phyloP scores from a whole-genome alignment of 768 basidiomycete genomes.

The Mycena rosella region DNA sequence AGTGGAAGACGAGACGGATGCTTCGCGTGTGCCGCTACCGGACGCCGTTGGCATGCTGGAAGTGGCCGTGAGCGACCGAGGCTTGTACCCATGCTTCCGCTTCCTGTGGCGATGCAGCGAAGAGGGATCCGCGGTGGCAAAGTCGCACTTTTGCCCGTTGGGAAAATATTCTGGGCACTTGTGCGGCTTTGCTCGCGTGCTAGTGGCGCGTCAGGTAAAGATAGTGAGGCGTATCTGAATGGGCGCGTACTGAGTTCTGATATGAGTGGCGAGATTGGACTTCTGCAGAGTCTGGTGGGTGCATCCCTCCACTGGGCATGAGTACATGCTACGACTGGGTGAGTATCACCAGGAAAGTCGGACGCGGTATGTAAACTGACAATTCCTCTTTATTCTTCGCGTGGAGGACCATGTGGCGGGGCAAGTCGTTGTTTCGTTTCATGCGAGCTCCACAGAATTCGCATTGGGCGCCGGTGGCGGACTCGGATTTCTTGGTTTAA shows the following conservation, averaged over 20 bases:
- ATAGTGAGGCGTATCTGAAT: too few species aligned
- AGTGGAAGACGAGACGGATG: constrained; percentile 15
- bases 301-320: constrained; percentile 28
- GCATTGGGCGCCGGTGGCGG: constrained; percentile 8
- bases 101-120: constrained; percentile 31
- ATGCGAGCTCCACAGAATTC: constrained; percentile 12
- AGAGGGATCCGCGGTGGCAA: constrained; percentile 27
- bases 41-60: constrained; percentile 12
- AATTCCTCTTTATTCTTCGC: constrained; percentile 28
- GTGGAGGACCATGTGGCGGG: constrained; percentile 26
- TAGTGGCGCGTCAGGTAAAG: background rate
- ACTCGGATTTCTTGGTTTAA: background rate
- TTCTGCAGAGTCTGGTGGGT: constrained; percentile 29
- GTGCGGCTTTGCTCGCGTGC: constrained; percentile 19
- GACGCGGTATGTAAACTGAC: constrained; percentile 6
- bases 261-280: constrained; percentile 32
- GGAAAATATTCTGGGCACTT: constrained; percentile 24
- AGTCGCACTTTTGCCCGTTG: constrained; percentile 28
- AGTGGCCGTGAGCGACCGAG: constrained; percentile 2
- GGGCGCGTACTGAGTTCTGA: constrained; percentile 29
- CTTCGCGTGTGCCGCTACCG: constrained; percentile 21
- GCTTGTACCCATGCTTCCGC: constrained; percentile 28
- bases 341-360: background rate
- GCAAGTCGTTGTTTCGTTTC: constrained; percentile 20
- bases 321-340: constrained; percentile 13